phyloP scores from a whole-genome alignment of 345 rosid species.

The Jatropha curcas region DNA sequence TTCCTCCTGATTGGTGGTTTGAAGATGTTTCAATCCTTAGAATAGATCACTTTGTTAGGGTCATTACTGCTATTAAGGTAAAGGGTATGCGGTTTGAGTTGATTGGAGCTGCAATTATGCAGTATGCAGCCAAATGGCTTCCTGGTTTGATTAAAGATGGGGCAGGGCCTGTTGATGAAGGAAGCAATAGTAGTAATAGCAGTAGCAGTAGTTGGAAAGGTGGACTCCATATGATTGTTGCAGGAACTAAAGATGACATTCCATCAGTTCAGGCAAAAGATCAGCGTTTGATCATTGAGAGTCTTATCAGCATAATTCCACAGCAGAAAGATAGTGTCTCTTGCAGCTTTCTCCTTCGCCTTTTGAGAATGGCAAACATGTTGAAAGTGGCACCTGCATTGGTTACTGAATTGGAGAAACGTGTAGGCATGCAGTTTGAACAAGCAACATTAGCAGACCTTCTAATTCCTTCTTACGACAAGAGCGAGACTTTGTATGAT shows the following conservation, averaged over 20 bases:
- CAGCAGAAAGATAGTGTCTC: constrained; percentile 87
- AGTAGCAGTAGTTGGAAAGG: constrained; percentile 77
- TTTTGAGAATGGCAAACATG: constrained; percentile 76
- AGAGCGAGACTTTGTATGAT: constrained; percentile 71
- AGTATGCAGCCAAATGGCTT: constrained; percentile 89
- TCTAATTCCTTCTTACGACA: constrained; percentile 64
- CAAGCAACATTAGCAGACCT: constrained; percentile 89
- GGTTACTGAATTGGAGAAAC: constrained; percentile 87
- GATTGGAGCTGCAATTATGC: constrained; percentile 85
- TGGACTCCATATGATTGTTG: constrained; percentile 80
- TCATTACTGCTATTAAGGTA: constrained; percentile 89
- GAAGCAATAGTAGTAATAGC: constrained; percentile 56
- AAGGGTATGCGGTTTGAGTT: constrained; percentile 93
- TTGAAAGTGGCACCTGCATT: constrained; percentile 87
- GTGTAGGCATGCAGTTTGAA: constrained; percentile 96
- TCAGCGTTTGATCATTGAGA: constrained; percentile 84
- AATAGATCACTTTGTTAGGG: constrained; percentile 93
- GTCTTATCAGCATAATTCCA: constrained; percentile 86
- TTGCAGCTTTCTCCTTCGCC: constrained; percentile 86
- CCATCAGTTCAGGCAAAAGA: constrained; percentile 59
- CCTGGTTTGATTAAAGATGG: constrained; percentile 67
- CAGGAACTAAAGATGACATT: constrained; percentile 56
- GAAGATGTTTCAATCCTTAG: constrained; percentile 94
- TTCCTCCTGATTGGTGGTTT: constrained; percentile 99
- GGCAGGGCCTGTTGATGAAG: constrained; percentile 48